Conservation (phyloP, 768 basidiomycete species). For the Pisolithus microcarpus region DNA sequence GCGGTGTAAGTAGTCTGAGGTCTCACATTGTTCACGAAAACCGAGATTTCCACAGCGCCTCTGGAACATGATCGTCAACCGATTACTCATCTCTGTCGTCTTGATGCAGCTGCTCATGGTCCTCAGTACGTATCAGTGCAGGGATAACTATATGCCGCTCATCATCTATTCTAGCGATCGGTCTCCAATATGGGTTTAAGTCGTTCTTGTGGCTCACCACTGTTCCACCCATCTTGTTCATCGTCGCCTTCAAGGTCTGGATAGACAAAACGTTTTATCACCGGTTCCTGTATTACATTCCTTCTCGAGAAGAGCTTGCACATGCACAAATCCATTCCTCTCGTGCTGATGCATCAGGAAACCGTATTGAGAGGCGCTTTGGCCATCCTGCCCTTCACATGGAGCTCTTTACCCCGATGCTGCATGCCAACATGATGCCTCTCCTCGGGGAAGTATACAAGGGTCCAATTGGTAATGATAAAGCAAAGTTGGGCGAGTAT, state of each 20-base stretch:
- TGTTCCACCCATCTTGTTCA: conserved; percentile 79
- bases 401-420: conserved; percentile 83
- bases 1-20: conserved; percentile 57
- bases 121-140: conserved; percentile 55
- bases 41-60: conserved; percentile 48
- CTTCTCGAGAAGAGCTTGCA: conserved; percentile 70
- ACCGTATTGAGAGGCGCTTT: conserved; percentile 84
- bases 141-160: neutral
- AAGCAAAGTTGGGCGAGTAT: conserved; percentile 67
- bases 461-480: conserved; percentile 58
- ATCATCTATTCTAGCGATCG: conserved; percentile 53
- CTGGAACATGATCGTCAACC: conserved; percentile 93
- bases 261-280: conserved; percentile 60
- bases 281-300: conserved; percentile 77
- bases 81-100: conserved; percentile 67
- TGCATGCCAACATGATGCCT: conserved; percentile 81
- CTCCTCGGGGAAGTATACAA: conserved; percentile 68
- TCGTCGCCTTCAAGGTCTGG: conserved; percentile 80
- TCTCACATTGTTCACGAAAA: neutral
- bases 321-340: conserved; percentile 72
- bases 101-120: conserved; percentile 86
- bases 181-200: conserved; percentile 67
- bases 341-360: conserved; percentile 60
- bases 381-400: conserved; percentile 87
- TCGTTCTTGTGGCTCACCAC: conserved; percentile 75